These are phyloP conservation scores for Parietaria judaica DNA, from an alignment of 306 rosid species.

Conservation along the genomic window DNA sequence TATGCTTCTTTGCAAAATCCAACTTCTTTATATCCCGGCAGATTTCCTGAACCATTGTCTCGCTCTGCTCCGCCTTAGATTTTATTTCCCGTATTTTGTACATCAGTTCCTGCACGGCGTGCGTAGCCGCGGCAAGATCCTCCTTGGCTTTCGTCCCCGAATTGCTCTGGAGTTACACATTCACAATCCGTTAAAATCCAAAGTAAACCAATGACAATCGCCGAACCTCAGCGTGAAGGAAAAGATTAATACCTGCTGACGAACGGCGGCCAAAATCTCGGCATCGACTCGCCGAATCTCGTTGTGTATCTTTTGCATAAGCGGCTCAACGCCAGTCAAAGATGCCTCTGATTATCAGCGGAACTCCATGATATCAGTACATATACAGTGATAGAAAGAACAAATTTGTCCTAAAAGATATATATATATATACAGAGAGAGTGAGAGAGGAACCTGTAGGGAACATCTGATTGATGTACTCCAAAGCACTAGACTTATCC, in stretches of 20 bases:
- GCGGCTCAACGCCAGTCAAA: conserved; percentile 85
- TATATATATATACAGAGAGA: not conserved
- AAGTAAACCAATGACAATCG: no score
- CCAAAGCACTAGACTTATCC: conserved; percentile 97
- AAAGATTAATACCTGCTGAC: conserved; percentile 61
- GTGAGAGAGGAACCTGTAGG: conserved; percentile 62
- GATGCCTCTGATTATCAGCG: conserved; percentile 56
- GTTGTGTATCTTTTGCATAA: conserved; percentile 89
- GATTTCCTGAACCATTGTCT: conserved; percentile 97
- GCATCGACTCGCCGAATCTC: conserved; percentile 94
- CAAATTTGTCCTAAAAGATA: not conserved
- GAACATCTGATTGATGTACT: conserved; percentile 96
- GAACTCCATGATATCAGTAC: conserved; percentile 12
- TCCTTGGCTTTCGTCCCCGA: conserved; percentile 96
- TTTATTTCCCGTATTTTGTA: conserved; percentile 91
- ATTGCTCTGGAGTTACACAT: conserved; percentile 63
- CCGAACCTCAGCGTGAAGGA: not conserved
- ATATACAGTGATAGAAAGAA: conserved; percentile 1
- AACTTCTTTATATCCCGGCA: conserved; percentile 96
- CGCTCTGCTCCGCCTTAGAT: conserved; percentile 95
- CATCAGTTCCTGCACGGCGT: conserved; percentile 97
- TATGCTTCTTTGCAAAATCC: conserved; percentile 97
- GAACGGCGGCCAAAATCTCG: conserved; percentile 86
- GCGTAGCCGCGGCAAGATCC: conserved; percentile 94
- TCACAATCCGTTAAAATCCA: conserved; percentile 21